Base-by-base conservation (phyloP, 129 eudicot species). In the Pulicaria dysenterica region DNA sequence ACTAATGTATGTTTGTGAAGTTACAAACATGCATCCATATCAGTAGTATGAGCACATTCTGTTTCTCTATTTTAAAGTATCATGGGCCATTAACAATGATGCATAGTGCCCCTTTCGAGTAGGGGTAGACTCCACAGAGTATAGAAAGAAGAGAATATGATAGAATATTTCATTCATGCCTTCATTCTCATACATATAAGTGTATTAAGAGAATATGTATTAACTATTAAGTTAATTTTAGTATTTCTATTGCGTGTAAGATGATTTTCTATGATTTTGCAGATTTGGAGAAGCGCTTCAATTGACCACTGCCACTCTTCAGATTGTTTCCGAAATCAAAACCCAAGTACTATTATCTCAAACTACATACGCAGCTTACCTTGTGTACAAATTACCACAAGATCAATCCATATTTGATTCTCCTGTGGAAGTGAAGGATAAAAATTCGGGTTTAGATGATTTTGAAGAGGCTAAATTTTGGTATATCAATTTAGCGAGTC, bases 291-390 rank as follows among this genome's bases (percentile, higher is more conserved):
- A 31, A 43, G 37, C 10, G 53, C 4, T 7, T 63, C 12, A 4
- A 11, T 36, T 16, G 19, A 0, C 0, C 2, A 0, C 1, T 2
- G 1, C 0, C 0, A 3, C n/a, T 8, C 10, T 10, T 53, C 2
- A 0, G 5, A 70, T 71, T 1, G 0, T 3, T 2, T 5, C 4
- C 31, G 2, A 19, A 42, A 17, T 56, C 8, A 14, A 14, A 0
- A 34, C 47, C 16, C 9, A 44, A 8, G 3, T 72, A 15, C 5
- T 72, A 10, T 47, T 46, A 58, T 14, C 40, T 59, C 3, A 16
- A 38, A 72, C 68, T 58, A 58, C 4, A 5, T 72, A 72, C 34
- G 76, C 57, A 58, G 4, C 43, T 34, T 72, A 72, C 67, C 67
- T 72, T 58, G 47, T 72, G 15, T 72, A 72, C 46, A 72, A 72